These are phyloP conservation scores for Vinca major DNA, from an alignment of 305 asterid genomes.

Conservation along the genomic window DNA sequence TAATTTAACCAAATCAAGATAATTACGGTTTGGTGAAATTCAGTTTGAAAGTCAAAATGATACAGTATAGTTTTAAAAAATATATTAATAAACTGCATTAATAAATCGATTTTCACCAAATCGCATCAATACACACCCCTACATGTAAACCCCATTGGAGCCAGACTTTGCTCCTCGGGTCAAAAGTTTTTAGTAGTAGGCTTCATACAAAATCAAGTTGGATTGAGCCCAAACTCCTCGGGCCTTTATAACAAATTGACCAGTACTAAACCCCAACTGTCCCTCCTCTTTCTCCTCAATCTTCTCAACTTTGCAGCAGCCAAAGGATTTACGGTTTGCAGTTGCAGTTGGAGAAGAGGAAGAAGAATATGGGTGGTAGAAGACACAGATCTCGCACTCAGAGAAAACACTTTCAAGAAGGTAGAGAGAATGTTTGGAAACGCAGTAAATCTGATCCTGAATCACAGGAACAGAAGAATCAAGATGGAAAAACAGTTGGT, in stretches of 20 bases:
- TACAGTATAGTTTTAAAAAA: too few relatives aligned
- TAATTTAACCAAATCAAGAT: too few relatives aligned
- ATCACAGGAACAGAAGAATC: conserved; percentile 13
- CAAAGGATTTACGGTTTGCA: neutral
- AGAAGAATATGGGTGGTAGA: conserved; percentile 47
- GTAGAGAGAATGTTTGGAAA: conserved; percentile 79
- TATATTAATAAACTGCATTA: too few relatives aligned
- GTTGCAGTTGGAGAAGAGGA: conserved; percentile 18
- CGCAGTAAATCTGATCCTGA: conserved; percentile 48
- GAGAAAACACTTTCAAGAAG: conserved; percentile 75
- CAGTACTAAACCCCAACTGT: too few relatives aligned
- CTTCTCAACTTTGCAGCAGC: neutral
- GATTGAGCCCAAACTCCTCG: neutral
- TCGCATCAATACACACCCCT: too few relatives aligned
- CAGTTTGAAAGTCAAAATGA: too few relatives aligned
- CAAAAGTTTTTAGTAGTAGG: too few relatives aligned
- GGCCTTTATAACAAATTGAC: neutral
- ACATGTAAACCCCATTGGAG: too few relatives aligned
- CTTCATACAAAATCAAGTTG: too few relatives aligned
- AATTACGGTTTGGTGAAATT: too few relatives aligned
- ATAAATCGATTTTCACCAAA: too few relatives aligned
- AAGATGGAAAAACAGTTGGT: conserved; percentile 19
- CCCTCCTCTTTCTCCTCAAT: neutral
- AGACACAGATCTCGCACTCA: conserved; percentile 79
- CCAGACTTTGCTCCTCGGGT: too few relatives aligned